These are phyloP conservation scores for Suillus hirtellus DNA, from an alignment of 768 basidiomycete genomes.

Conservation along the genomic window DNA sequence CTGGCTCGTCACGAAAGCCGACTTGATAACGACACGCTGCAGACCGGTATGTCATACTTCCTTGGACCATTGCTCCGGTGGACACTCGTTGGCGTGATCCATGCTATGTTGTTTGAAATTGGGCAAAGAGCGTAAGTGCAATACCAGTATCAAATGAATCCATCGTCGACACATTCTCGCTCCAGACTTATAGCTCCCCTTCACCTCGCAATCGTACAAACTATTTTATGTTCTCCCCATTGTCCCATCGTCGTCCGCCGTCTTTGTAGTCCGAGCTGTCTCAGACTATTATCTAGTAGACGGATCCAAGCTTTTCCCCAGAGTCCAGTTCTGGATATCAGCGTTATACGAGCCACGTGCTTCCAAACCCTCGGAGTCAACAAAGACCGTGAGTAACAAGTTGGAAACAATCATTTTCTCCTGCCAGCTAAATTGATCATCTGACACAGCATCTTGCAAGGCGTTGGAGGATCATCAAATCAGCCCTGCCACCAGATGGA, in stretches of 20 bases:
- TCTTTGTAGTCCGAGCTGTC: slow-evolving; percentile 58
- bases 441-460: slow-evolving; percentile 20
- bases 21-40: slow-evolving; percentile 66
- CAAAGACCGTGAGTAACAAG: slow-evolving; percentile 36
- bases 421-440: slow-evolving; percentile 1
- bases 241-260: slow-evolving; percentile 68
- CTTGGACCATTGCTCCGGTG: slow-evolving; percentile 71
- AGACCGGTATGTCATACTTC: slow-evolving; percentile 79
- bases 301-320: slow-evolving; percentile 33
- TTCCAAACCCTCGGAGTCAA: slow-evolving; percentile 38
- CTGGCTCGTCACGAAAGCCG: slow-evolving; percentile 45
- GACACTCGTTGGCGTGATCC: slow-evolving; percentile 76
- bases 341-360: slow-evolving; percentile 41
- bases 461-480: slow-evolving; percentile 20
- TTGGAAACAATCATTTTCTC: not conserved
- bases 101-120: slow-evolving; percentile 61
- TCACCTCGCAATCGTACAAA: slow-evolving; percentile 67
- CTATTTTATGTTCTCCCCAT: slow-evolving; percentile 58
- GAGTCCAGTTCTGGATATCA: slow-evolving; percentile 37
- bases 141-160: not conserved
- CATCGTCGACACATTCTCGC: slow-evolving; percentile 3
- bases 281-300: slow-evolving; percentile 45
- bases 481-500: slow-evolving; percentile 38
- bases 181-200: slow-evolving; percentile 47
- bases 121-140: slow-evolving; percentile 50